Conservation (phyloP, 2,329 filamentous ascomycete species). For the Saccharata proteae region DNA sequence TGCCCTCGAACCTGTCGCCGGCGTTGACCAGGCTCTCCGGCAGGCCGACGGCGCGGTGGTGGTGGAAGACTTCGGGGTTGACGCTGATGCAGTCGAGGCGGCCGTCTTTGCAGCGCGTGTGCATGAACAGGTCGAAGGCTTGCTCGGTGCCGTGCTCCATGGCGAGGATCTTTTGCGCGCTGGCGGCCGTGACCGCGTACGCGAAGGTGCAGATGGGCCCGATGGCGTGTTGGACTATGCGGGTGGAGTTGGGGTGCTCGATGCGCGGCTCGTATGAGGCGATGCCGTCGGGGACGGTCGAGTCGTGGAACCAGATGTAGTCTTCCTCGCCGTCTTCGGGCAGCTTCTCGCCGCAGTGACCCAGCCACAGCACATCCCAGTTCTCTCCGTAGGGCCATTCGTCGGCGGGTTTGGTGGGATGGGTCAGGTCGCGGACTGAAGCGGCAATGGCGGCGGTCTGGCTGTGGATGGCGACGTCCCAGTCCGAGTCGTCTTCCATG, state of each 20-base stretch:
- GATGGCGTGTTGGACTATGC: constrained; percentile 7
- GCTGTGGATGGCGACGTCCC: constrained; percentile 8
- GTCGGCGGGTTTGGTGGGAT: background rate
- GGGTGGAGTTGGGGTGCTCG: constrained; percentile 4
- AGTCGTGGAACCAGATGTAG: constrained; percentile 7
- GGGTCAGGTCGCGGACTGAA: constrained; percentile 4
- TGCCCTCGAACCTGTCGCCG: background rate
- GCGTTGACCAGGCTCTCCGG: constrained; percentile 9
- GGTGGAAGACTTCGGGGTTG: constrained; percentile 11
- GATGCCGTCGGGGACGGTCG: constrained; percentile 6
- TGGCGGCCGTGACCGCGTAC: constrained; percentile 8
- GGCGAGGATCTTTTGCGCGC: constrained; percentile 6
- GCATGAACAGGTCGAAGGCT: constrained; percentile 10
- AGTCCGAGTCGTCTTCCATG: constrained; percentile 11
- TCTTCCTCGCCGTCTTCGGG: constrained; percentile 6
- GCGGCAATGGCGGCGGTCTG: constrained; percentile 3
- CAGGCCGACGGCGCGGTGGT: constrained; percentile 8
- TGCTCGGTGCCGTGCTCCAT: constrained; percentile 5
- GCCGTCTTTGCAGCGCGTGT: constrained; percentile 8
- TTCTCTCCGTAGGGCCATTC: constrained; percentile 7
- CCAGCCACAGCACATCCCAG: constrained; percentile 9
- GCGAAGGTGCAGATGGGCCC: constrained; percentile 11
- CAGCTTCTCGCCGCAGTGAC: constrained; percentile 7
- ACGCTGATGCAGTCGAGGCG: constrained; percentile 9
- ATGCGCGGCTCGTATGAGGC: constrained; percentile 7